Evolutionary conservation across 306 rosid genomes (phyloP).

Genomic region (Prunus kanzakura): DNA sequence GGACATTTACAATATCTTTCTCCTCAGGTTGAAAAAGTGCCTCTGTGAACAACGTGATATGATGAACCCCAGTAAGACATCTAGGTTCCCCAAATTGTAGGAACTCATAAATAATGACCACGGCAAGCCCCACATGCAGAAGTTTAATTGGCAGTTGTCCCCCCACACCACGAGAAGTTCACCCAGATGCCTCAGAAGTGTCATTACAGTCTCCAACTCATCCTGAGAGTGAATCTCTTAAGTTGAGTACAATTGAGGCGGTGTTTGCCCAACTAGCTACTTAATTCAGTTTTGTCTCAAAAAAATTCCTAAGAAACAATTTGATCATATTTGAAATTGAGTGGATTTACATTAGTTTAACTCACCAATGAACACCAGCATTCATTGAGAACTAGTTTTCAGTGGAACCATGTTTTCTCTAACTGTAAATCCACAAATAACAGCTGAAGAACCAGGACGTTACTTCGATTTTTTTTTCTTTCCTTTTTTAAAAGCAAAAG

Average conservation of each 20-base stretch:
- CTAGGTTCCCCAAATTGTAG: not conserved
- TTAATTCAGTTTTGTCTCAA: not conserved
- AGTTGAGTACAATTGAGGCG: not conserved
- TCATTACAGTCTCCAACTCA: not conserved
- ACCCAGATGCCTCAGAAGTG: not conserved
- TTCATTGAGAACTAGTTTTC: not conserved
- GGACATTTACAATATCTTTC: not conserved
- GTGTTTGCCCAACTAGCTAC: not conserved
- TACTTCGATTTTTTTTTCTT: not conserved
- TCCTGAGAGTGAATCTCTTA: not conserved
- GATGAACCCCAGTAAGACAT: not conserved
- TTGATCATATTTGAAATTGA: not conserved
- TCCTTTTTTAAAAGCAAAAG: too few relatives aligned
- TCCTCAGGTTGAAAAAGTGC: not conserved
- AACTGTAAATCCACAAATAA: not conserved
- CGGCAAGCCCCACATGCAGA: not conserved
- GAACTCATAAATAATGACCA: not conserved
- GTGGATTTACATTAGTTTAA: not conserved
- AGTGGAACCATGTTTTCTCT: not conserved
- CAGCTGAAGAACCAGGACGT: not conserved
- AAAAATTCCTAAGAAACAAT: not conserved
- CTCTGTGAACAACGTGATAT: not conserved
- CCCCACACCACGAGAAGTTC: not conserved
- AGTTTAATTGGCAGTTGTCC: not conserved
- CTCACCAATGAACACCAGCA: not conserved